Base-by-base conservation (phyloP, 2,329 filamentous ascomycete species). In the Cladosporium oxysporum region DNA sequence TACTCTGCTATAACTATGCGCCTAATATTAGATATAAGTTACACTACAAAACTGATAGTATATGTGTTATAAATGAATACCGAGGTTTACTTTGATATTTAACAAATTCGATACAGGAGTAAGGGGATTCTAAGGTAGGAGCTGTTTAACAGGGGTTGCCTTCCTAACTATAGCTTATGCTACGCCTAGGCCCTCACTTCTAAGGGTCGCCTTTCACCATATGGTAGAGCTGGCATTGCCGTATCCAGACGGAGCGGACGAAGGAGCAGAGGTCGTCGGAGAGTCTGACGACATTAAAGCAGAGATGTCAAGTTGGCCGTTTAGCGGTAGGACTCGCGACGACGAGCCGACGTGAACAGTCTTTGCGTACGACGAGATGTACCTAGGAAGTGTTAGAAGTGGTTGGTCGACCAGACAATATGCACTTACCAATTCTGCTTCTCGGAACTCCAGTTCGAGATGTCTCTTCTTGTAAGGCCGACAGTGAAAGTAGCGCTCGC, bases 381-480 rank as follows among this genome's bases (percentile, higher is more conserved):
- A 85, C 73, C 69, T 70, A 37, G 16, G 35, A 65, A 55, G n/a
- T 50, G n/a, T 49, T 62, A 50, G 29, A 55, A 49, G 61, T 14
- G 23, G 33, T 18, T 37, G n/a, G 8, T 28, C 7, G 2, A 16
- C 23, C 66, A 49, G 53, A 70, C 7, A 1, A 7, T 55, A 7
- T 12, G 5, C 8, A 76, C 60, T 23, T 76, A 68, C 93, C 93
- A 97, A 80, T 96, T 89, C 82, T 96, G 92, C 18, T 80, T 76
- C 1, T 75, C 83, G 0, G 85, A 80, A 71, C 96, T 91, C 93
- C 93, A 97, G 80, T 92, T 93, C 75, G 90, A 92, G 65, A 97
- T 71, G 73, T 97, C 93, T 65, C 92, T 87, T 47, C 93, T 85
- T 11, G 87, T 92, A 58, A 97, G 78, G 18, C 87, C 84, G 0